Conservation (phyloP, 805 yeast genomes). For the Zygotorulaspora florentina region DNA sequence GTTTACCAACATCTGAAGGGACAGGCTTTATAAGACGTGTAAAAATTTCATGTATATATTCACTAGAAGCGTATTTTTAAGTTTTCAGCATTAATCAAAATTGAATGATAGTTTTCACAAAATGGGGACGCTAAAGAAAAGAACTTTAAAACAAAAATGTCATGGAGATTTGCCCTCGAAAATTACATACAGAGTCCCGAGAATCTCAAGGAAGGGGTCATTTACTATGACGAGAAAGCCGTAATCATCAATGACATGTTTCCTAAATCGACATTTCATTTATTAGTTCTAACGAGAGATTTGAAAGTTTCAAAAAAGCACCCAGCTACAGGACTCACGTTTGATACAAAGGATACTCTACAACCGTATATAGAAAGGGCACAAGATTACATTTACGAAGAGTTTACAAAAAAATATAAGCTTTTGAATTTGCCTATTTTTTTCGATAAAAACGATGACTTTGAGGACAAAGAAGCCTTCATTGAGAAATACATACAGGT, state of each 20-base stretch:
- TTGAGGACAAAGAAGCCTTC: slow-evolving; percentile 19
- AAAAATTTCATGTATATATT: slow-evolving; percentile 13
- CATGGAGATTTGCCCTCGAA: slow-evolving; percentile 46
- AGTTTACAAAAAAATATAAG: slow-evolving; percentile 14
- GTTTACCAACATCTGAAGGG: slow-evolving; percentile 19
- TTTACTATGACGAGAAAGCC: slow-evolving; percentile 48
- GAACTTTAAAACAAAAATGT: slow-evolving; percentile 33
- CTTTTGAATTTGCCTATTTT: slow-evolving; percentile 11
- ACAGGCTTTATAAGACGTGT: not conserved
- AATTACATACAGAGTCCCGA: slow-evolving; percentile 48
- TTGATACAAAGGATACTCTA: slow-evolving; percentile 36
- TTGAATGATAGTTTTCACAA: not conserved
- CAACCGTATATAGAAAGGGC: slow-evolving; percentile 34
- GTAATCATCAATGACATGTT: slow-evolving; percentile 56
- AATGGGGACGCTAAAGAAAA: not conserved
- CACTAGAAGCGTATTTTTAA: not conserved
- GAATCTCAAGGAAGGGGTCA: slow-evolving; percentile 34
- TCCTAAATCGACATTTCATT: slow-evolving; percentile 62
- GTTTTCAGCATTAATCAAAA: not conserved
- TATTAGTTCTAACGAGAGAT: slow-evolving; percentile 55
- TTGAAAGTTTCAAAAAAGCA: slow-evolving; percentile 39
- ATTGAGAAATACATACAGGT: slow-evolving; percentile 37
- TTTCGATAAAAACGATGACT: slow-evolving; percentile 16
- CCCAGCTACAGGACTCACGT: slow-evolving; percentile 47
- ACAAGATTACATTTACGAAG: slow-evolving; percentile 30